These are phyloP conservation scores for Xylaria intraflava DNA, from an alignment of 495 filamentous ascomycete genomes.

Conservation along the genomic window DNA sequence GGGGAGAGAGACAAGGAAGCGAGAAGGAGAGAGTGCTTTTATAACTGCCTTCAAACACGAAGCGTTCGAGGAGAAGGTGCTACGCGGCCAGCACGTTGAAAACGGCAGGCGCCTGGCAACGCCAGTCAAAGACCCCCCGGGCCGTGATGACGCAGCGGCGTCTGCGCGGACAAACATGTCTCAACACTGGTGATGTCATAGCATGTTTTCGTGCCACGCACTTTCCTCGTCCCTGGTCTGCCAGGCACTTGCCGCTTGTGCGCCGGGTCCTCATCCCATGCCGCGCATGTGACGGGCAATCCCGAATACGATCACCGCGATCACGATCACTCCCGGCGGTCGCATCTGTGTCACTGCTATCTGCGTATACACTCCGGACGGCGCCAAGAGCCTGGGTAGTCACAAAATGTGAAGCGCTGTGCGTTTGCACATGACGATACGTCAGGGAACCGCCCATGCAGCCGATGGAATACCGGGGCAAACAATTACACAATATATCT, in stretches of 20 bases:
- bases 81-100: neutral
- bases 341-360: too few species aligned
- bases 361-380: too few species aligned
- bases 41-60: neutral
- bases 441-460: too few species aligned
- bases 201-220: neutral
- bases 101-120: neutral
- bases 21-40: neutral
- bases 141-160: slow-evolving; percentile 6
- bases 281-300: too few species aligned
- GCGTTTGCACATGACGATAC: too few species aligned
- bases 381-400: too few species aligned
- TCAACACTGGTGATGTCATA: slow-evolving; percentile 7
- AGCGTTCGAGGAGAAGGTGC: neutral
- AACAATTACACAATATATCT: too few species aligned
- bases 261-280: too few species aligned
- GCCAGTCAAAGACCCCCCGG: neutral
- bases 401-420: too few species aligned
- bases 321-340: neutral
- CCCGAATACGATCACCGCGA: neutral
- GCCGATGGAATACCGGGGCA: too few species aligned
- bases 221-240: neutral
- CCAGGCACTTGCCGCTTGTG: neutral
- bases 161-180: slow-evolving; percentile 2
- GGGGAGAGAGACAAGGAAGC: neutral